Evolutionary conservation across 2,329 filamentous ascomycete genomes (phyloP), one percentile per base, ranked within the genome.

Genomic region (Thyridium curvatum): DNA sequence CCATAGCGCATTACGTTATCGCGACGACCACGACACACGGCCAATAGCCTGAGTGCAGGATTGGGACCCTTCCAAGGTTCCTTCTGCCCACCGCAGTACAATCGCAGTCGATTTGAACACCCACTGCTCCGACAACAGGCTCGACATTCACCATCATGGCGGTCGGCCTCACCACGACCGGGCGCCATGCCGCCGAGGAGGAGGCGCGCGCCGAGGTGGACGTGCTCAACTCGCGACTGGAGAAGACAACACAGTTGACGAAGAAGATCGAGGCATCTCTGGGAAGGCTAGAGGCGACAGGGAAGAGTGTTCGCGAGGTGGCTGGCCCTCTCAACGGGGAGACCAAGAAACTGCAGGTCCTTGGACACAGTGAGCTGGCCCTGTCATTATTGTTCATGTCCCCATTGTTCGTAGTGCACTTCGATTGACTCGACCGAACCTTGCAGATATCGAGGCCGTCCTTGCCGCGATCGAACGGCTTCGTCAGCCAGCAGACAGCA

Each of bases 261-360:
- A 95, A 93, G 69, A 95, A 94, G 70, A 96, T 98, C 40, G 86
- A 94, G 62, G 84, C 86, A 18, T 94, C 87, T 37, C 74, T 96
- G 49, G 77, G 80, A 30, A 78, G 90, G 40, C 72, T 98, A 28
- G 89, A 97, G 52, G 79, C 83, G 30, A 94, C 87, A 38, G 93
- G 91, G 14, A 88, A 89, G 64, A 90, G 85, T 43, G 89, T 97
- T 15, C 84, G 88, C 53, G 87, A 95, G 55, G 90, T 94, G 10
- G 89, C 94, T 40, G 88, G 88, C 1, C 93, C 93, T 8, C 83
- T 98, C 32, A 94, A 90, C 56, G 86, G 85, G 52, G 94, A 96
- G 61, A 97, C 93, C 1, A 86, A 88, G 61, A 84, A 82, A 46
- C 72, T 97, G 16, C 93, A 97, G 62, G 77, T 83, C n/a, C 78